Conservation (phyloP, 1,284 basidiomycete genomes). For the Sutorius eximius region DNA sequence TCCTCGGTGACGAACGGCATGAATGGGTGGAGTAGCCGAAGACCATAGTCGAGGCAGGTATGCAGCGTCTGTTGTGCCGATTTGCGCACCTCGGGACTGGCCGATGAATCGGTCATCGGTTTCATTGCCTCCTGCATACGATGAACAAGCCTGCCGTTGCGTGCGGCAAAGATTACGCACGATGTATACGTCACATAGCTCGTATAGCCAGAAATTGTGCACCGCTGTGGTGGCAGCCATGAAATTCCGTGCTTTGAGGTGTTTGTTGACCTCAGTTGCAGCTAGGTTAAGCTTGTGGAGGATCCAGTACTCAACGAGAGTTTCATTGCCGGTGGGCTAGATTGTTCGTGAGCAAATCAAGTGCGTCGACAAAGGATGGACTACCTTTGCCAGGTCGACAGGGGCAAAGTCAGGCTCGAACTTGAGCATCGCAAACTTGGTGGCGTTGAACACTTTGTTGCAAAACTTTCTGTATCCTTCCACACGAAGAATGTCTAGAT, state of each 20-base stretch:
- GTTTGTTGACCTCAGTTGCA: slow-evolving; percentile 72
- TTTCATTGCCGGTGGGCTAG: slow-evolving; percentile 86
- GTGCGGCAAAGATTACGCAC: slow-evolving; percentile 45
- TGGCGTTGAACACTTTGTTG: slow-evolving; percentile 99
- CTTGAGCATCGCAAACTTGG: slow-evolving; percentile 97
- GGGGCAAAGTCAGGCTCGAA: slow-evolving; percentile 84
- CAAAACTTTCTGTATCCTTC: slow-evolving; percentile 99
- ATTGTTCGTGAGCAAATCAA: slow-evolving; percentile 10
- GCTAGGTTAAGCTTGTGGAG: slow-evolving; percentile 91
- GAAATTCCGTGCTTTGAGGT: slow-evolving; percentile 85
- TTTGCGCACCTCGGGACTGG: slow-evolving; percentile 58
- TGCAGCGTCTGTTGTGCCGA: slow-evolving; percentile 97
- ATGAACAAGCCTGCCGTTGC: slow-evolving; percentile 1
- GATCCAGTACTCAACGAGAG: slow-evolving; percentile 94
- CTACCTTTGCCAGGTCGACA: slow-evolving; percentile 64
- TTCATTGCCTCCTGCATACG: slow-evolving; percentile 88
- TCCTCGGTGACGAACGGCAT: slow-evolving; percentile 99
- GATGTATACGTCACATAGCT: slow-evolving; percentile 98
- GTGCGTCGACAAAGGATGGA: slow-evolving; percentile 7
- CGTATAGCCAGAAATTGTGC: slow-evolving; percentile 98
- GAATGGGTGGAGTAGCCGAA: slow-evolving; percentile 93
- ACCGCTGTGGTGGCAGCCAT: slow-evolving; percentile 85
- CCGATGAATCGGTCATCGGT: slow-evolving; percentile 85
- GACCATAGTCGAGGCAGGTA: slow-evolving; percentile 88
- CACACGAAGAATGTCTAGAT: slow-evolving; percentile 94